Conservation (phyloP, 2,329 filamentous ascomycete genomes). For the Fusarium duplospermum region DNA sequence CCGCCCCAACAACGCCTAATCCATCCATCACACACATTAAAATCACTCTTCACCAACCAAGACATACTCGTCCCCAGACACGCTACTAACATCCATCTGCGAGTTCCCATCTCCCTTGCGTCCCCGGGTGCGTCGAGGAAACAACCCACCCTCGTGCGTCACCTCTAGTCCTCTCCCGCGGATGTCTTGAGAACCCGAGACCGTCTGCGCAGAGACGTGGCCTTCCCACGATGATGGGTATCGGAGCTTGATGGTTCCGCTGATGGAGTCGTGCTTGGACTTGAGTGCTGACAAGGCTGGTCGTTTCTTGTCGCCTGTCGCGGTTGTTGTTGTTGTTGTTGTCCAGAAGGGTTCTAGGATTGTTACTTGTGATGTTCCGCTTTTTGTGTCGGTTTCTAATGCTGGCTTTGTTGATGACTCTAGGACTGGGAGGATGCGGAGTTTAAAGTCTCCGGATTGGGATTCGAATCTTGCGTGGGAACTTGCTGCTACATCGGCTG, state of each 20-base stretch:
- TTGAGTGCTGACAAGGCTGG: constrained; percentile 51
- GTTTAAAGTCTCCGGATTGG: constrained; percentile 54
- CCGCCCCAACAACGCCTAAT: constrained; percentile 15
- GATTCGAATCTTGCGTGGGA: constrained; percentile 50
- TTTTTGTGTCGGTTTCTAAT: constrained; percentile 58
- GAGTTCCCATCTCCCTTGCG: constrained; percentile 56
- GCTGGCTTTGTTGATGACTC: constrained; percentile 44
- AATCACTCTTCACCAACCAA: constrained; percentile 36
- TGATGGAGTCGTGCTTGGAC: constrained; percentile 58
- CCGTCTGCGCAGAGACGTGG: constrained; percentile 51
- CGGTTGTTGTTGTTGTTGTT: background rate
- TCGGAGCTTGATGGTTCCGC: constrained; percentile 55
- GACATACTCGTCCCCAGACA: constrained; percentile 47
- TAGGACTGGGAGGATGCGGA: constrained; percentile 59
- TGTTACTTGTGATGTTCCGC: constrained; percentile 53
- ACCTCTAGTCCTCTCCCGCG: constrained; percentile 58
- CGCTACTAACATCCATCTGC: constrained; percentile 44
- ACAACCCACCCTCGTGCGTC: constrained; percentile 45
- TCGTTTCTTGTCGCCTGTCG: background rate
- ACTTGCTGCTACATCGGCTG: constrained; percentile 54
- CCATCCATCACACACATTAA: background rate
- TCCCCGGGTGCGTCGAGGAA: constrained; percentile 50
- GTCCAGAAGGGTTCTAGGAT: constrained; percentile 60
- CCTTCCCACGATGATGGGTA: constrained; percentile 66
- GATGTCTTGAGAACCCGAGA: constrained; percentile 55